phyloP scores from a whole-genome alignment of 23 red algal species.

The Cyanidioschyzon merolae region DNA sequence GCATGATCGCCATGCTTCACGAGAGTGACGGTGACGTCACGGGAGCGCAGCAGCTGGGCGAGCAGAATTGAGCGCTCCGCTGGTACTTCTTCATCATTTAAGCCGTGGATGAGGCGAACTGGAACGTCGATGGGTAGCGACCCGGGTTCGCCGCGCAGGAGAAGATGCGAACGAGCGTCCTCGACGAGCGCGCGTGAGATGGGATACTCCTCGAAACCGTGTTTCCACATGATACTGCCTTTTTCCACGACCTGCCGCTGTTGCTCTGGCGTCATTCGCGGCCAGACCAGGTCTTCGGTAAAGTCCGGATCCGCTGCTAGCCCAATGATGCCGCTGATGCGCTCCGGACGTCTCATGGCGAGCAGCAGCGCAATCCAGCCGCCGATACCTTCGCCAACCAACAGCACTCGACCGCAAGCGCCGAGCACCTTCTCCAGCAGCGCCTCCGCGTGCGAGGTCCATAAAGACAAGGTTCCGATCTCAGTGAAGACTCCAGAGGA shows the following conservation, averaged over 20 bases:
- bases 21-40: conserved; percentile 49
- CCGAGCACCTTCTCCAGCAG: conserved; percentile 49
- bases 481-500: conserved; percentile 68
- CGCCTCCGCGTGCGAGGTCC: conserved; percentile 49
- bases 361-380: conserved; percentile 87
- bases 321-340: conserved; percentile 64
- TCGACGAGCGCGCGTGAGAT: conserved; percentile 73
- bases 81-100: conserved; percentile 88
- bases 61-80: conserved; percentile 46
- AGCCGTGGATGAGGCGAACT: conserved; percentile 78
- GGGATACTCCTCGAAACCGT: conserved; percentile 70
- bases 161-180: conserved; percentile 49
- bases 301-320: conserved; percentile 73
- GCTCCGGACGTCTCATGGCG: conserved; percentile 40
- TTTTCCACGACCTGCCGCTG: conserved; percentile 27
- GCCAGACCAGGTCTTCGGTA: conserved; percentile 68
- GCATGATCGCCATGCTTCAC: conserved; percentile 77
- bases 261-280: conserved; percentile 43
- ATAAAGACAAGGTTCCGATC: conserved; percentile 60
- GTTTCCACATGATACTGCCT: conserved; percentile 47
- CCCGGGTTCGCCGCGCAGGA: conserved; percentile 48
- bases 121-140: conserved; percentile 46
- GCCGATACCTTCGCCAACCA: conserved; percentile 65
- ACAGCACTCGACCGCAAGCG: conserved; percentile 34
- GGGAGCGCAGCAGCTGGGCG: conserved; percentile 38